Base-by-base conservation (phyloP, 2,329 filamentous ascomycete genomes). In the Coniosporium tulheliwenetii region DNA sequence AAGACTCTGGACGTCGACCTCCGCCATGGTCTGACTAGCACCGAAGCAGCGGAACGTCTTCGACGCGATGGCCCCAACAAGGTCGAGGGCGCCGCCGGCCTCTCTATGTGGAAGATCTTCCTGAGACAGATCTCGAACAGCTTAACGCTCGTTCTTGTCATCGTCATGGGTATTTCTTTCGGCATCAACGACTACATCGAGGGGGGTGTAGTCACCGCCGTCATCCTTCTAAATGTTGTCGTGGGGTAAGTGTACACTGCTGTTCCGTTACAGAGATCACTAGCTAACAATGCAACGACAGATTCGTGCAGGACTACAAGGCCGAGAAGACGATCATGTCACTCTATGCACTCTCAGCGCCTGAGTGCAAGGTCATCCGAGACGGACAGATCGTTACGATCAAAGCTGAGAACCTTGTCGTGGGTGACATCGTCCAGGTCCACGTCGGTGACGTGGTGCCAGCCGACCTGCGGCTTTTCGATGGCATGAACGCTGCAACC, bases 401-500 rank as follows among this genome's bases (percentile, higher is more conserved):
- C 13, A 66, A 70, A 7, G 70, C 73, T 19, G 65, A 66, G 5
- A 69, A 77, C 39, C 63, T 83, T 33, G 78, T 83, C 35, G 70
- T 69, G 39, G 81, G 80, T 41, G 80, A 85, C 47, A 58, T 85
- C 39, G 74, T 77, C 12, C 70, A 75, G 46, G 54, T 76, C 40
- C 71, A 68, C 47, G 68, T 74, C 35, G 80, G 80, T 47, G 79
- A 82, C 55, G 75, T 80, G 38, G 69, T 83, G 31, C 78, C 80
- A 4, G 80, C 79, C 31, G 80, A 85, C 58, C 61, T 83, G 19
- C 3, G 19, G 19, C 55, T 71, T 9, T 54, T 78, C 45, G 70
- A 79, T 46, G 73, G 71, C 43, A 75, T 85, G 61, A 87, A 87
- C 57, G 63, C 85, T 44, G 80, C 79, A 39, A 81, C 79, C 47